These are phyloP conservation scores for Aspergillus ochraceus DNA, from an alignment of 2,329 filamentous ascomycete species.

Conservation along the genomic window DNA sequence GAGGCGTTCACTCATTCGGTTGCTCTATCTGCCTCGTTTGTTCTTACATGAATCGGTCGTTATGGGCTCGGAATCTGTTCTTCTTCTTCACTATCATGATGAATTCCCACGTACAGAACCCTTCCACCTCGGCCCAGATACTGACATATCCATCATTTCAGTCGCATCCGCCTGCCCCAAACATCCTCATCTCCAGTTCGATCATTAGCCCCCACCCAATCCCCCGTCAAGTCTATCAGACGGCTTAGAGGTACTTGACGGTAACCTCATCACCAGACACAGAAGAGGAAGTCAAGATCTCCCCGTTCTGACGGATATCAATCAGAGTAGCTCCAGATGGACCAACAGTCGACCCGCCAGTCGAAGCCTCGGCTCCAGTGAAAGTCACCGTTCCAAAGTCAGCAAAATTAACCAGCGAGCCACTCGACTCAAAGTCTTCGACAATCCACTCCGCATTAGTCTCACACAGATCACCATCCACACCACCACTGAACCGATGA, in stretches of 20 bases:
- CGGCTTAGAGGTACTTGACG: slow-evolving; percentile 24
- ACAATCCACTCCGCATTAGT: slow-evolving; percentile 62
- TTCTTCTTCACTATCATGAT: too few relatives aligned
- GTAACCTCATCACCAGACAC: slow-evolving; percentile 21
- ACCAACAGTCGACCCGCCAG: slow-evolving; percentile 29
- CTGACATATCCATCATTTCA: too few relatives aligned
- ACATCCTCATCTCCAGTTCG: too few relatives aligned
- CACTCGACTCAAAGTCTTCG: slow-evolving; percentile 42
- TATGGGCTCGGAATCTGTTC: too few relatives aligned
- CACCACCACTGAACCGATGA: slow-evolving; percentile 50
- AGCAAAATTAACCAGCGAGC: slow-evolving; percentile 45
- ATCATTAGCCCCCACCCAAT: too few relatives aligned
- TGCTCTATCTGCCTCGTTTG: too few relatives aligned
- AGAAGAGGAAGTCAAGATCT: slow-evolving; percentile 36
- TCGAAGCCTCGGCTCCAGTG: slow-evolving; percentile 39
- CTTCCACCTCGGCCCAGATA: too few relatives aligned
- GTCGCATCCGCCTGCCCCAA: too few relatives aligned
- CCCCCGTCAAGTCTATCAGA: too few relatives aligned
- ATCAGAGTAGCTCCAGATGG: slow-evolving; percentile 43
- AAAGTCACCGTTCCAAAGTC: slow-evolving; percentile 53
- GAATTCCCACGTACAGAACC: too few relatives aligned
- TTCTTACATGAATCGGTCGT: too few relatives aligned
- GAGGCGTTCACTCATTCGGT: too few relatives aligned
- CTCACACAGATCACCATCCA: slow-evolving; percentile 48
- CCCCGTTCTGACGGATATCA: slow-evolving; percentile 45